Conservation (phyloP, 495 filamentous ascomycete species). For the Penicillium waksmanii region DNA sequence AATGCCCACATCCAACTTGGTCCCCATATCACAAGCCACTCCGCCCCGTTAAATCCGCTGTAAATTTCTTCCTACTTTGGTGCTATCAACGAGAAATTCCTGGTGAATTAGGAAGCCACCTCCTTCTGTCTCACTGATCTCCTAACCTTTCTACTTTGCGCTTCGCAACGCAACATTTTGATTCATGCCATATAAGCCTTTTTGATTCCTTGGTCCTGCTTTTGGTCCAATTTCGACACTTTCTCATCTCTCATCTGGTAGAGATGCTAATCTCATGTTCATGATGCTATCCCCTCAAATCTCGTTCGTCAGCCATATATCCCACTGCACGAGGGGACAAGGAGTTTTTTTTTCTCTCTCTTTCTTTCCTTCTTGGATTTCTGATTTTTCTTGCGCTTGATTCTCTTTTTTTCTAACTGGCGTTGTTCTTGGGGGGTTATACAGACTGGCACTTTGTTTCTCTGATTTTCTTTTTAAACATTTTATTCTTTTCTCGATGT, state of each 20-base stretch:
- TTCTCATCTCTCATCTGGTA: constrained; percentile 10
- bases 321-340: constrained; percentile 27
- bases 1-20: constrained; percentile 37
- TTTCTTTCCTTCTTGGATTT: constrained; percentile 8
- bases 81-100: constrained; percentile 24
- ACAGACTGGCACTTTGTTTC: constrained; percentile 16
- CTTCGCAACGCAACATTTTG: background rate
- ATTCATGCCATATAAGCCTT: constrained; percentile 12
- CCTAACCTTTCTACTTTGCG: background rate
- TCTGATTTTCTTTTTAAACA: constrained; percentile 8
- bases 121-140: background rate
- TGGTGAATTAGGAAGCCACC: constrained; percentile 2
- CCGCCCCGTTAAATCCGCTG: constrained; percentile 31
- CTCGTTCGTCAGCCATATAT: constrained; percentile 29
- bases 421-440: constrained; percentile 9
- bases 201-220: background rate
- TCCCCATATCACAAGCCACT: constrained; percentile 33
- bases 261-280: constrained; percentile 20
- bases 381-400: constrained; percentile 7
- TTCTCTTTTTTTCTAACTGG: constrained; percentile 10
- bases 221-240: constrained; percentile 2
- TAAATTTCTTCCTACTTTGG: constrained; percentile 5
- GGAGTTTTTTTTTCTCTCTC: constrained; percentile 19
- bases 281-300: constrained; percentile 20
- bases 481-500: background rate